Base-by-base conservation (phyloP, 1,284 basidiomycete species). In the Dichomitus squalens region DNA sequence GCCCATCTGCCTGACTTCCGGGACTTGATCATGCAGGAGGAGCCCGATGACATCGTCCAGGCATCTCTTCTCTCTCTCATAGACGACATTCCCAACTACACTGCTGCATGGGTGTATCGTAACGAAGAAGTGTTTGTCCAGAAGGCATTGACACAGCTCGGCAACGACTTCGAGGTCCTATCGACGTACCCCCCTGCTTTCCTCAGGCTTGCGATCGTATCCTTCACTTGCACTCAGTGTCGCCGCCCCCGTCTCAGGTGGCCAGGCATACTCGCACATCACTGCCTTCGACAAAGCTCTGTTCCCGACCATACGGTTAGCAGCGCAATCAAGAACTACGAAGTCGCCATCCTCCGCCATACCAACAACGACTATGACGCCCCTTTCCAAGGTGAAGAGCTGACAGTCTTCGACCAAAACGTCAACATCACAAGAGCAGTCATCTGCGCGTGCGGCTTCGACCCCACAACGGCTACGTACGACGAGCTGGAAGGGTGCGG, bases 401-500 rank as follows among this genome's bases (percentile, higher is more conserved):
- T 49, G 18, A 36, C 34, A 3, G 16, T 23, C 25, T 36, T 58
- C 25, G 33, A 39, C 39, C 52, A 7, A 12, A n/a, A n/a, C 4
- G 20, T 29, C 5, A 60, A 63, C 43, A 66, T 70, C 47, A 75
- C 72, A 7, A 64, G 70, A n/a, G 64, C 61, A 23, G 61, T 80
- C 31, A 64, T 82, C 34, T 23, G 60, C 34, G 55, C 62, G 7
- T 77, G 73, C 48, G 77, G 74, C 14, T 55, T 76, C 53, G 75
- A 83, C 66, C 75, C 80, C 1, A 57, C 65, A 8, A 72, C 59
- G 0, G 71, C 75, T 2, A 82, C 79, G 7, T 58, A 68, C 25
- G 60, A 61, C 5, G 73, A 81, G 47, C 78, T 84, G 79, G 80
- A 84, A 52, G 38, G 60, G 3, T 55, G 71, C 27, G 63, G 73